A percentile compares a stretch with the other conserved stretches of the same genome.
phyloP scores from a whole-genome alignment of 2,329 filamentous ascomycete genomes.

The Fonsecaea nubica region DNA sequence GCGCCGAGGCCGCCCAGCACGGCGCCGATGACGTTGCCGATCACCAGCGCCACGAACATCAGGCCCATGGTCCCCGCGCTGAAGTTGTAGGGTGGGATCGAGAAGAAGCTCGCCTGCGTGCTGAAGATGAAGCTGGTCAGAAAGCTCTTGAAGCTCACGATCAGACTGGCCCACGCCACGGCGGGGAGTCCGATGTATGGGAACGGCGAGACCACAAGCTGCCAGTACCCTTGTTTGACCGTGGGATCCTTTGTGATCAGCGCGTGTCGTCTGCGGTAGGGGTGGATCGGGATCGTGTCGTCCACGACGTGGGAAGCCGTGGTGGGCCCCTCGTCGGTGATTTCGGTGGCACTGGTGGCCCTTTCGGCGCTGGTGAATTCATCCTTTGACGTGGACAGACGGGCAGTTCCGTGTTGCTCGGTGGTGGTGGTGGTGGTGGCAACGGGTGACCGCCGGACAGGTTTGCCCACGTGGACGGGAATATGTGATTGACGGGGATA shows the following conservation, averaged over 20 bases:
- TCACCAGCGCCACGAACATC: conserved; percentile 1
- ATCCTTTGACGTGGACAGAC: not conserved
- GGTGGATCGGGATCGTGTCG: not conserved
- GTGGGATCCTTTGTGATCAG: not conserved
- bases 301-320: not conserved
- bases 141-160: conserved; percentile 10
- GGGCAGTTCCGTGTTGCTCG: not conserved
- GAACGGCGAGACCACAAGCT: not conserved
- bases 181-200: not conserved
- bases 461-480: not conserved
- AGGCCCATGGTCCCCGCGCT: conserved; percentile 8
- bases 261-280: not conserved
- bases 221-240: not conserved
- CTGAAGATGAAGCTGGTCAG: conserved; percentile 4
- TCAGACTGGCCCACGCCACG: conserved; percentile 9
- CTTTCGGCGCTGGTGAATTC: not conserved
- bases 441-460: not conserved
- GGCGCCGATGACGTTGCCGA: not conserved
- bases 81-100: conserved; percentile 17
- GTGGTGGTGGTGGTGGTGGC: not conserved
- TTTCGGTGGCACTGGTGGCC: not conserved
- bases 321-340: not conserved
- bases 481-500: not conserved
- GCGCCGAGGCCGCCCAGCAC: not conserved
- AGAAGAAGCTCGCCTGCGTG: conserved; percentile 16